These are phyloP conservation scores for Periconia digitata DNA, from an alignment of 2,329 filamentous ascomycete genomes.

Conservation along the genomic window DNA sequence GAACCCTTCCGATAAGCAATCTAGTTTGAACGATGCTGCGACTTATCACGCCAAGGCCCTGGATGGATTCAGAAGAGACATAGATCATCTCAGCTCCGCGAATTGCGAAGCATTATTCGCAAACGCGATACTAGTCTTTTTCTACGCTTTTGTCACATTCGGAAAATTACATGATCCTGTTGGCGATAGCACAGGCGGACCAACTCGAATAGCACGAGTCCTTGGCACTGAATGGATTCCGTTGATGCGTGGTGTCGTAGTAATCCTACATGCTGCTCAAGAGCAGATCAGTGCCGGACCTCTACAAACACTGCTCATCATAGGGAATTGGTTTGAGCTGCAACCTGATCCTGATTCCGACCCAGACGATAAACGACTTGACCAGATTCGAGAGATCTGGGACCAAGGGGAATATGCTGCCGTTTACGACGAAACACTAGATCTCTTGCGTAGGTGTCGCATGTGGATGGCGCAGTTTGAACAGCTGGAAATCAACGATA, in stretches of 20 bases:
- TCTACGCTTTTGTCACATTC: not conserved
- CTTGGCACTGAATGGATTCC: not conserved
- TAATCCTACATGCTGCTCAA: not conserved
- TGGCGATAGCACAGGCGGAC: not conserved
- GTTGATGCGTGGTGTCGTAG: not conserved
- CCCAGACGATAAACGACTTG: not conserved
- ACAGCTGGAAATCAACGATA: not conserved
- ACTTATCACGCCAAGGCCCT: not conserved
- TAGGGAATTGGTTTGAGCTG: not conserved
- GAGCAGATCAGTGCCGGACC: not conserved
- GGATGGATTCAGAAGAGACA: not conserved
- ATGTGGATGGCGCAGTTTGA: not conserved
- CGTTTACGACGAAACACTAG: not conserved
- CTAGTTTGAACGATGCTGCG: not conserved
- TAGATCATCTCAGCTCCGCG: not conserved
- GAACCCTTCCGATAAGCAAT: not conserved
- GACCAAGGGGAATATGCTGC: not conserved
- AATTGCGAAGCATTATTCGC: not conserved
- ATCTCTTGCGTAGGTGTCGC: not conserved
- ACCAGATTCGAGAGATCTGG: not conserved
- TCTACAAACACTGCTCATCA: not conserved
- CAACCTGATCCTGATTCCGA: not conserved
- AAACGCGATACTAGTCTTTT: not conserved
- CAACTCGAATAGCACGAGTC: no score
- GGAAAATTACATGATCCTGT: not conserved